These are phyloP conservation scores for Hyaloscypha hepaticicola DNA, from an alignment of 495 filamentous ascomycete genomes.

Conservation along the genomic window DNA sequence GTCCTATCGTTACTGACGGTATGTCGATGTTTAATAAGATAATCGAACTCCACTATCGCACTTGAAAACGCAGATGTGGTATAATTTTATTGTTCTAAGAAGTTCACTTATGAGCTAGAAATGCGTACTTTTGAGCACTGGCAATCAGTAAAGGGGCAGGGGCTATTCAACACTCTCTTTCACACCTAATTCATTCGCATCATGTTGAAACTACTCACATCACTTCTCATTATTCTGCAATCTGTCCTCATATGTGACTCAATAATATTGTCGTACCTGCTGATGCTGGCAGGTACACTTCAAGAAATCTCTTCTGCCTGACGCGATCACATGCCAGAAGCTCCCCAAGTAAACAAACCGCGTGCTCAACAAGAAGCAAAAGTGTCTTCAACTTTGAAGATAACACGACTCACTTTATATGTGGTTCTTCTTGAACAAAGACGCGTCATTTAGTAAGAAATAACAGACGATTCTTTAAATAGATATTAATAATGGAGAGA, in stretches of 20 bases:
- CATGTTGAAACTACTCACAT: neutral
- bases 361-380: neutral
- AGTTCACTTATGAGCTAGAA: neutral
- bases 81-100: neutral
- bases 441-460: neutral
- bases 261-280: neutral
- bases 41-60: too few species aligned
- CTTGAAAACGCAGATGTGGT: too few species aligned
- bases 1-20: too few species aligned
- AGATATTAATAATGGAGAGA: too few species aligned
- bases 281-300: slow-evolving; percentile 15
- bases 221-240: neutral
- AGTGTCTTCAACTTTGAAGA: slow-evolving; percentile 17
- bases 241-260: neutral
- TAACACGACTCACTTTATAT: slow-evolving; percentile 9
- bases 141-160: neutral
- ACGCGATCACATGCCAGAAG: slow-evolving; percentile 28
- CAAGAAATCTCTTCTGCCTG: slow-evolving; percentile 19
- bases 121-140: slow-evolving; percentile 1
- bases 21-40: too few species aligned
- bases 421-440: neutral
- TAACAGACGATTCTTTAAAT: neutral
- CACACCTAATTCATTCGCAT: too few species aligned
- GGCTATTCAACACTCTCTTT: too few species aligned
- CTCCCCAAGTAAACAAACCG: slow-evolving; percentile 16